Evolutionary conservation across 768 basidiomycete species (phyloP).

Genomic region (Kwoniella europaea): DNA sequence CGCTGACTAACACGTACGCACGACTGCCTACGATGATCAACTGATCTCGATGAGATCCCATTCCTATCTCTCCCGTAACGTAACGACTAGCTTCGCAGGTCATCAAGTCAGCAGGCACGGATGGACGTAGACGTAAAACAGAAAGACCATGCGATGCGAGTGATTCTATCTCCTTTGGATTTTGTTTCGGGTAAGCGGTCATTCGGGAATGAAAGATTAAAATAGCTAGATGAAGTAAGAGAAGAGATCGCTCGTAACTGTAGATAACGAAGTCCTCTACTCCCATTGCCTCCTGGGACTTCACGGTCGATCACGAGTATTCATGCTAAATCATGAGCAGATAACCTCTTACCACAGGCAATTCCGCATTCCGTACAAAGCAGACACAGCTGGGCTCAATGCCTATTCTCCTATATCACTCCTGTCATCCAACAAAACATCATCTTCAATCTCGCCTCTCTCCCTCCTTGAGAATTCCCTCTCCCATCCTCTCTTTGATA

Average conservation of each 20-base stretch:
- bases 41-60: neutral
- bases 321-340: neutral
- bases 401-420: slow-evolving; percentile 20
- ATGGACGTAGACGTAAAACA: neutral
- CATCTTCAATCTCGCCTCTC: slow-evolving; percentile 18
- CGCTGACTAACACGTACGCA: no score
- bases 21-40: neutral
- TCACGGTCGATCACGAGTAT: no score
- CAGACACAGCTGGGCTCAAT: neutral
- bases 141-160: no score
- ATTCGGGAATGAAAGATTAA: no score
- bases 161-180: no score
- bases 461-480: slow-evolving; percentile 19
- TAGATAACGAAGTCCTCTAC: no score
- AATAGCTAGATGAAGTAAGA: no score
- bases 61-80: neutral
- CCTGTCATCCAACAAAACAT: slow-evolving; percentile 28
- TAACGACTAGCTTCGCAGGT: neutral
- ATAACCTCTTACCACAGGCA: neutral
- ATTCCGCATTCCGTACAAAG: neutral
- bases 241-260: no score
- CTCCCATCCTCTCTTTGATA: slow-evolving; percentile 26
- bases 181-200: no score
- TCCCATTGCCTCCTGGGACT: no score
- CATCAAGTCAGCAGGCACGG: neutral